Evolutionary conservation across 23 red algal genomes (phyloP).

Genomic region (Gracilaria gracilis): DNA sequence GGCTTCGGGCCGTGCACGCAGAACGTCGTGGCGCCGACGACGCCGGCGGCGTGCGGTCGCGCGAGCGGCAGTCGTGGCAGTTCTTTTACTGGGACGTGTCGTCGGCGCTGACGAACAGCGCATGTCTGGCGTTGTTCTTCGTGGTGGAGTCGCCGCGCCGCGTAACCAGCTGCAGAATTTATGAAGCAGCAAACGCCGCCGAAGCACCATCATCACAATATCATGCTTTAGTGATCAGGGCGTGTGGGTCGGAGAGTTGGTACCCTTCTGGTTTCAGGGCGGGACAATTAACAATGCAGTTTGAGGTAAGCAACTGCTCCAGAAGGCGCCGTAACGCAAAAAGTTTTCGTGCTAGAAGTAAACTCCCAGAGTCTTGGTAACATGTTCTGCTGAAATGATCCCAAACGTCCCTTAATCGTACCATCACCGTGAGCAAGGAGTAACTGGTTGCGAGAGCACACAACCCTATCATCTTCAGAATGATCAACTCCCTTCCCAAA

Average conservation of each 20-base stretch:
- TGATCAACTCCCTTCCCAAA: not conserved
- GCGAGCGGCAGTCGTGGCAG: not conserved
- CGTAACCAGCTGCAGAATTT: not conserved
- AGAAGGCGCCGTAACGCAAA: not conserved
- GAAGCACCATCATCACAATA: no score
- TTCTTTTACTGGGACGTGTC: constrained; percentile 69
- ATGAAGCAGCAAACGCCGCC: no score
- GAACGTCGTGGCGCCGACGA: not conserved
- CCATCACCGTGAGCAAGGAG: not conserved
- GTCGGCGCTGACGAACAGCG: constrained; percentile 9
- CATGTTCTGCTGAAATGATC: constrained; percentile 1
- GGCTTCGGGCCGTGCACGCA: constrained; percentile 5
- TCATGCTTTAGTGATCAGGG: no score
- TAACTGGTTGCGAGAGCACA: not conserved
- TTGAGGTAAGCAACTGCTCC: not conserved
- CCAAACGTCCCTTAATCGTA: not conserved
- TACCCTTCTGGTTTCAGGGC: no score
- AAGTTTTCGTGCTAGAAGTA: not conserved
- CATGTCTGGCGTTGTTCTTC: constrained; percentile 48
- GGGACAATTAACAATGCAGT: not conserved
- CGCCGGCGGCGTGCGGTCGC: not conserved
- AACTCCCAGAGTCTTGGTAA: not conserved
- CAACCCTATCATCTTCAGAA: not conserved
- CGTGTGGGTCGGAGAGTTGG: no score
- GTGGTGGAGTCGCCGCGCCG: constrained; percentile 51